Percentiles rank a stretch among this genome's conserved stretches.
These are phyloP conservation scores for Microbotryum silenes-acaulis DNA, from an alignment of 1,284 basidiomycete species.

Conservation along the genomic window DNA sequence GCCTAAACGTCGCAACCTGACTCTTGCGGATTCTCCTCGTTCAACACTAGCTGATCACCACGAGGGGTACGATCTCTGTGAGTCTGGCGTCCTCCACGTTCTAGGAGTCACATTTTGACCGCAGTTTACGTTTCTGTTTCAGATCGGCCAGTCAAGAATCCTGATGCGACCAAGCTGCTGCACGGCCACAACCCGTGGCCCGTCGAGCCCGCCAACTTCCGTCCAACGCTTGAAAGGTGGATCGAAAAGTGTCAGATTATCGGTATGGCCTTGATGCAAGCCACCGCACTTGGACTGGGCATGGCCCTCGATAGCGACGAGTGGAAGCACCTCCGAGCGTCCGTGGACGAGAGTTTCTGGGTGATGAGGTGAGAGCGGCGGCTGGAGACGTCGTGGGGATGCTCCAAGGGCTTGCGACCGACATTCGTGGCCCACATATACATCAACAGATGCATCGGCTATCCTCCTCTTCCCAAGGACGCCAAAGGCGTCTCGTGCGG, in stretches of 20 bases:
- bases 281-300: conserved; percentile 69
- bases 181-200: conserved; percentile 83
- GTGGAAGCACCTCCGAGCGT: conserved; percentile 55
- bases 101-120: not conserved
- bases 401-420: too few relatives aligned
- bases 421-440: too few relatives aligned
- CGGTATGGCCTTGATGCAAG: conserved; percentile 68
- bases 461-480: conserved; percentile 68
- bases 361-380: conserved; percentile 52
- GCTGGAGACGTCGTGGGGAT: not conserved
- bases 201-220: conserved; percentile 45
- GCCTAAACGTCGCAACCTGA: not conserved
- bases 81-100: not conserved
- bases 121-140: too few relatives aligned
- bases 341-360: conserved; percentile 78
- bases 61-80: conserved; percentile 4
- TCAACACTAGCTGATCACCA: conserved; percentile 3
- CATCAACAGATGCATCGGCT: conserved; percentile 48
- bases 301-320: conserved; percentile 53
- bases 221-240: conserved; percentile 59
- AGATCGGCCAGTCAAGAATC: conserved; percentile 47
- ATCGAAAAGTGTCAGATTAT: conserved; percentile 69
- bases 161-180: conserved; percentile 59
- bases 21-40: not conserved
- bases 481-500: conserved; percentile 74